These are phyloP conservation scores for Nicotiana otophora DNA, from an alignment of 257 asterid species.

Conservation along the genomic window DNA sequence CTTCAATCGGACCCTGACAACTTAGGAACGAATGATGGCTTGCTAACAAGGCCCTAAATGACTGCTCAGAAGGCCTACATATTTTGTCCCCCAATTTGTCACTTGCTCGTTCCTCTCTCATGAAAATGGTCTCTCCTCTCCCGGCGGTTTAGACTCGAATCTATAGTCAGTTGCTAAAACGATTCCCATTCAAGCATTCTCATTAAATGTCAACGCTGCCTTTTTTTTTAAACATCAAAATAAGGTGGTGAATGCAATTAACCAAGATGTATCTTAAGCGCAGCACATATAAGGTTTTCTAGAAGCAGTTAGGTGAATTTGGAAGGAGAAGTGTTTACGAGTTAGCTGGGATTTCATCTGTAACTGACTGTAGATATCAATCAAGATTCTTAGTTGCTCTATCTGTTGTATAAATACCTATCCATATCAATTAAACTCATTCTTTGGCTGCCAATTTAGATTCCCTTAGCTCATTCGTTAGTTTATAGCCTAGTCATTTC, in stretches of 20 bases:
- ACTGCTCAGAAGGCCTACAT: too few species aligned
- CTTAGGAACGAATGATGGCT: too few species aligned
- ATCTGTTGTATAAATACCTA: neutral
- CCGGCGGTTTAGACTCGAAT: neutral
- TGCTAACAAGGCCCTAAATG: too few species aligned
- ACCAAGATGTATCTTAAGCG: neutral
- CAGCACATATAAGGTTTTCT: neutral
- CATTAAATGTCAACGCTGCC: neutral
- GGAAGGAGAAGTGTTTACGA: neutral
- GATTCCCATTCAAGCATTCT: constrained; percentile 11
- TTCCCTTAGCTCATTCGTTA: neutral
- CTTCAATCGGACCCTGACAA: too few species aligned
- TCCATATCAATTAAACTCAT: neutral
- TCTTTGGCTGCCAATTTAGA: neutral
- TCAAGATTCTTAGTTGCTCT: neutral
- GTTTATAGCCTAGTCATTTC: neutral
- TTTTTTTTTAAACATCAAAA: neutral
- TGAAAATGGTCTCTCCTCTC: neutral
- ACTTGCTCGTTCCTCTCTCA: neutral
- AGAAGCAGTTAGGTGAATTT: neutral
- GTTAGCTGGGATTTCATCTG: neutral
- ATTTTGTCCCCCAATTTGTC: too few species aligned
- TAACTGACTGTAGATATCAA: neutral
- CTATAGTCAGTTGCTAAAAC: neutral
- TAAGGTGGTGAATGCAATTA: neutral